phyloP scores from a whole-genome alignment of 140 eudicot genomes.

The Oenanthe javanica region DNA sequence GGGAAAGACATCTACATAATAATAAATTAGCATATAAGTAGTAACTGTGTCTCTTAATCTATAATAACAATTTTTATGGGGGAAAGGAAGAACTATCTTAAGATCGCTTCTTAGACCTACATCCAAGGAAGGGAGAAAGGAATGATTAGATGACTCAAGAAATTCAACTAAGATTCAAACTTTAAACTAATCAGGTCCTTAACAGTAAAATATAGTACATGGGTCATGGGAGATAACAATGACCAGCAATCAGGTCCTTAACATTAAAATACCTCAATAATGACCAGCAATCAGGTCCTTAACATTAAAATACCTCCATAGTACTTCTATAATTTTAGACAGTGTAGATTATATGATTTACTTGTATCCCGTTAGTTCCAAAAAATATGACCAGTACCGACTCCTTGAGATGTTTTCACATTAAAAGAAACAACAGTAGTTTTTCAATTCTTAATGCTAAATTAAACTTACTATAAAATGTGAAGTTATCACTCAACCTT shows the following conservation, averaged over 20 bases:
- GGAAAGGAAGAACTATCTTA: background rate
- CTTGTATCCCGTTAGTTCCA: background rate
- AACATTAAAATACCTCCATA: background rate
- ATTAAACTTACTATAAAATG: background rate
- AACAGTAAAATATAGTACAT: background rate
- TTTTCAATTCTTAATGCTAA: background rate
- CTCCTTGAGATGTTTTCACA: background rate
- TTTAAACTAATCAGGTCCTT: background rate
- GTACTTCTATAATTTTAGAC: background rate
- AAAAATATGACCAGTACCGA: background rate
- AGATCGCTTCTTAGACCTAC: background rate
- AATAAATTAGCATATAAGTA: background rate
- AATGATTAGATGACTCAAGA: no score
- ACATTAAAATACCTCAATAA: background rate
- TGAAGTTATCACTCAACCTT: background rate
- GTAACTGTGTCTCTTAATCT: background rate
- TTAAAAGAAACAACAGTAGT: background rate
- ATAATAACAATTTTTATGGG: background rate
- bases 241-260: background rate
- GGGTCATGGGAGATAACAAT: background rate
- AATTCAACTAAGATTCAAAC: background rate
- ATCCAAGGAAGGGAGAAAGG: background rate
- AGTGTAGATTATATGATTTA: background rate
- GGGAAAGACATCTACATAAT: background rate
- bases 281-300: background rate